phyloP scores from a whole-genome alignment of 1,139 yeast genomes.

The Eremothecium coryli region DNA sequence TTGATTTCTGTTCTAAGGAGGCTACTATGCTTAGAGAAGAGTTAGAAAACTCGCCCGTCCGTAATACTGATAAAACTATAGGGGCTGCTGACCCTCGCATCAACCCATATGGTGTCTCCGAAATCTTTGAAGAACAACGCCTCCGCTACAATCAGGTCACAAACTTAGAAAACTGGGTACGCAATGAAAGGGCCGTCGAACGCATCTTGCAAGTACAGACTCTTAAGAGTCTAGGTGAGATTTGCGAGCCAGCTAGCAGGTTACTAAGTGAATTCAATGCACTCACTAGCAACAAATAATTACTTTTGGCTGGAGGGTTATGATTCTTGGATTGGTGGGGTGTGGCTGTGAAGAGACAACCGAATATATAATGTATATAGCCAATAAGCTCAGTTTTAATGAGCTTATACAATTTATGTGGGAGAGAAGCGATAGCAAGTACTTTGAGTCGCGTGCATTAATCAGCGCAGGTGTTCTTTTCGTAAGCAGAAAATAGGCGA shows the following conservation, averaged over 20 bases:
- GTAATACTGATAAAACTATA: neutral
- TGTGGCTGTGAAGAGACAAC: too few species aligned
- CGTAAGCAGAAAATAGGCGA: too few species aligned
- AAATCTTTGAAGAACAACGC: slow-evolving; percentile 27
- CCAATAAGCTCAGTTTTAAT: too few species aligned
- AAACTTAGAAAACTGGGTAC: slow-evolving; percentile 30
- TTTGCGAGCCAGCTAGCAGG: slow-evolving; percentile 25
- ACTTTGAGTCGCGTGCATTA: too few species aligned
- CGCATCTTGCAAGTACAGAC: slow-evolving; percentile 34
- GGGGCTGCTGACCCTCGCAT: slow-evolving; percentile 28
- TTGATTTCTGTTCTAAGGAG: slow-evolving; percentile 34
- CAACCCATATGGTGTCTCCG: slow-evolving; percentile 42
- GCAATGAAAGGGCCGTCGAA: slow-evolving; percentile 36
- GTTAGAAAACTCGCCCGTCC: slow-evolving; percentile 15
- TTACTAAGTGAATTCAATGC: neutral
- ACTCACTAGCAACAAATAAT: too few species aligned
- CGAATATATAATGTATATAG: too few species aligned
- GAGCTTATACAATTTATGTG: neutral
- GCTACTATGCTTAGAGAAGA: slow-evolving; percentile 21
- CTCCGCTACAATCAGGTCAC: slow-evolving; percentile 25
- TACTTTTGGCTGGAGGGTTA: too few species aligned
- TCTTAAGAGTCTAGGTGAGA: slow-evolving; percentile 29
- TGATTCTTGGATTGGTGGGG: too few species aligned
- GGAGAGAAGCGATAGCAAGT: too few species aligned
- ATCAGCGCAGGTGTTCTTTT: too few species aligned